These are phyloP conservation scores for Leptodontidium sp. DNA, from an alignment of 2,329 filamentous ascomycete species.

Conservation along the genomic window DNA sequence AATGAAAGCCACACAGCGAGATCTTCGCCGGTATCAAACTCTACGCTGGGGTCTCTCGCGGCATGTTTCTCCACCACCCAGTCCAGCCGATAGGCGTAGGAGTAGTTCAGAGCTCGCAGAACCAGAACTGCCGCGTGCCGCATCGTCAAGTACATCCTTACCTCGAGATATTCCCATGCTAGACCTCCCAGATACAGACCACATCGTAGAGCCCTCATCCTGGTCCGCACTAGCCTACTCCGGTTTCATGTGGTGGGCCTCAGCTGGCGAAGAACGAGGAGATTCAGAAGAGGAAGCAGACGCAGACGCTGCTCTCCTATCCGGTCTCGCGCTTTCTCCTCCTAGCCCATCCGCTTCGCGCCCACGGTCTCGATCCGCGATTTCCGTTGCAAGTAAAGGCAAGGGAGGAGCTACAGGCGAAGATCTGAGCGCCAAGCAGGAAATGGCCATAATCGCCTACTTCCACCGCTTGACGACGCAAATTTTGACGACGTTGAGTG, in stretches of 20 bases:
- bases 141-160: constrained; percentile 38
- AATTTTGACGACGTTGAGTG: constrained; percentile 68
- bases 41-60: constrained; percentile 70
- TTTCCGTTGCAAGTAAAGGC: constrained; percentile 32
- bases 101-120: constrained; percentile 10
- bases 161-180: constrained; percentile 50
- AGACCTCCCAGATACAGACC: constrained; percentile 59
- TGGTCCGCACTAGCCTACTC: constrained; percentile 82
- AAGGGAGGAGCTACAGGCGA: constrained; percentile 34
- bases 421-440: constrained; percentile 54
- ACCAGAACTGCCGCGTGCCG: constrained; percentile 39
- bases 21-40: constrained; percentile 80
- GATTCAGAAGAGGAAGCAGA: constrained; percentile 67
- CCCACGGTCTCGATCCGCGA: constrained; percentile 51
- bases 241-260: constrained; percentile 91
- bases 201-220: constrained; percentile 67
- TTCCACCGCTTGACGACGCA: constrained; percentile 79
- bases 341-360: constrained; percentile 33
- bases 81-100: constrained; percentile 25
- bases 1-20: constrained; percentile 88
- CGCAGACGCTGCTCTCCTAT: constrained; percentile 63
- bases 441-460: constrained; percentile 80
- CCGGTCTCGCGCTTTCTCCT: constrained; percentile 55
- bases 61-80: constrained; percentile 31
- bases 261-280: constrained; percentile 75